Evolutionary conservation across 129 eudicot genomes (phyloP).

Genomic region (Tagetes erecta): DNA sequence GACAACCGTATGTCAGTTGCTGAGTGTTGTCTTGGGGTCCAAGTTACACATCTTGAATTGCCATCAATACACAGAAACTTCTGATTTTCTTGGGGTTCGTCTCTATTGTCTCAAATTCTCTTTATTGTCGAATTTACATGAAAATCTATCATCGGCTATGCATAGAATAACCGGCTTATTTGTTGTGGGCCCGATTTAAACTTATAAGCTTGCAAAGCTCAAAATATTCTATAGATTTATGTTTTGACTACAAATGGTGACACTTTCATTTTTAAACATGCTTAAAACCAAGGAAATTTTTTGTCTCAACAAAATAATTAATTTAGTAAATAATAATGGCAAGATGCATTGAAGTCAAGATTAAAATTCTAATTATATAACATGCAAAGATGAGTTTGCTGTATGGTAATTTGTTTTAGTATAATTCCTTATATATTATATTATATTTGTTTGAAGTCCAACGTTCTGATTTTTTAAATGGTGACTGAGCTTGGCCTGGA

Average conservation of each 20-base stretch:
- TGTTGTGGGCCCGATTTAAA: background rate
- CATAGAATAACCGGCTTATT: background rate
- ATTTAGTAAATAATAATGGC: background rate
- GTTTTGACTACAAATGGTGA: background rate
- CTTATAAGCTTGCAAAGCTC: background rate
- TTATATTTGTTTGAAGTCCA: background rate
- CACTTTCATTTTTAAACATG: background rate
- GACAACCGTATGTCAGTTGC: constrained; percentile 89
- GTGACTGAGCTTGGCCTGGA: background rate
- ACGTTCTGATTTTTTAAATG: background rate
- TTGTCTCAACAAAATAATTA: background rate
- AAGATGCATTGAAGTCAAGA: background rate
- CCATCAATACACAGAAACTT: constrained; percentile 97
- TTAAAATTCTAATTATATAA: background rate
- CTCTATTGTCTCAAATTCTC: background rate
- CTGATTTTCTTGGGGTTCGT: constrained; percentile 98
- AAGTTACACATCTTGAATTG: constrained; percentile 86
- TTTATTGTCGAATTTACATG: background rate
- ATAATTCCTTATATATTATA: background rate
- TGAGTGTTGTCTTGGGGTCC: constrained; percentile 67
- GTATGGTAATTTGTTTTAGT: background rate
- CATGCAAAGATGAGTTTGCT: background rate
- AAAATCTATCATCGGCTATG: background rate
- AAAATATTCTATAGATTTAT: background rate
- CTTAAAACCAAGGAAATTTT: background rate